These are phyloP conservation scores for Mortierella hygrophila DNA, from an alignment of 192 early-diverging fungal genomes.

Conservation along the genomic window DNA sequence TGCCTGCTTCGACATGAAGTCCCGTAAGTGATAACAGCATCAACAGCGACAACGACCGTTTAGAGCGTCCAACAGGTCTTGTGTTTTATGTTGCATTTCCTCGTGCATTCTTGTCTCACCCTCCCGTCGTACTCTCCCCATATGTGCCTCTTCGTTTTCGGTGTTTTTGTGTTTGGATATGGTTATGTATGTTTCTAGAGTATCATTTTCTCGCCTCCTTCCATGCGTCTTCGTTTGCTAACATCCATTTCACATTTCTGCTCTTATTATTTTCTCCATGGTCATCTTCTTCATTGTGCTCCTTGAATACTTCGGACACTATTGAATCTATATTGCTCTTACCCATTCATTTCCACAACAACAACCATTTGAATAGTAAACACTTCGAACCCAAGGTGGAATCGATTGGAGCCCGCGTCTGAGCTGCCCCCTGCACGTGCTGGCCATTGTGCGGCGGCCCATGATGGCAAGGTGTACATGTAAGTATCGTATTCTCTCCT, in stretches of 20 bases:
- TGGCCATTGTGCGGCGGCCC: conserved; percentile 52
- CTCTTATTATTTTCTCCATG: not conserved
- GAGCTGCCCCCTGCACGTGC: conserved; percentile 56
- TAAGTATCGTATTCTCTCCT: conserved; percentile 11
- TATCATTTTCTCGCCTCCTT: not conserved
- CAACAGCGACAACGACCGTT: not conserved
- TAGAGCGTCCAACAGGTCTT: not conserved
- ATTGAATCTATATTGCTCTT: not conserved
- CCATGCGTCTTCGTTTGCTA: not conserved
- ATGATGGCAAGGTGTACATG: conserved; percentile 52
- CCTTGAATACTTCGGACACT: not conserved
- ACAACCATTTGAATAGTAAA: conserved; percentile 18
- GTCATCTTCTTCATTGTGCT: not conserved
- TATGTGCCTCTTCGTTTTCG: not conserved
- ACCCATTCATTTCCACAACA: not conserved
- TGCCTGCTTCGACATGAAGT: conserved; percentile 61
- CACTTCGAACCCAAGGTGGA: conserved; percentile 49
- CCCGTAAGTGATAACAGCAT: conserved; percentile 47
- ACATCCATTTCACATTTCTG: not conserved
- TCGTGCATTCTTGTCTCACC: not conserved
- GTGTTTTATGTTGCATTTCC: not conserved
- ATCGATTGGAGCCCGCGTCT: conserved; percentile 51
- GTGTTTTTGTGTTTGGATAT: not conserved
- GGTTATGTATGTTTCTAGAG: not conserved
- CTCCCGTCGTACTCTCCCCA: not conserved